phyloP scores from a whole-genome alignment of 169 alveolate genomes.

The Plasmodium falciparum region DNA sequence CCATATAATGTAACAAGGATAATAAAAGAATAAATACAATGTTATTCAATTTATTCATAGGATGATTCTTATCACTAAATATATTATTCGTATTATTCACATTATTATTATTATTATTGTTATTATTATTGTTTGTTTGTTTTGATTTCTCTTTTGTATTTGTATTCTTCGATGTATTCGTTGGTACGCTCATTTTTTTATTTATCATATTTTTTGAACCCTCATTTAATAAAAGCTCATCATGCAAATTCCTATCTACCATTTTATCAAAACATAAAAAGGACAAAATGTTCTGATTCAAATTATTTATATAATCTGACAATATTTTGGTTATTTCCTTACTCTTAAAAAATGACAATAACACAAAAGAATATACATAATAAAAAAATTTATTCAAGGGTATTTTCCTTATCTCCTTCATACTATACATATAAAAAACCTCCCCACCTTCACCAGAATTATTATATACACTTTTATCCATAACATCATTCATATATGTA shows the following conservation, averaged over 20 bases:
- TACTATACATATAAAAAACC: conserved; percentile 46
- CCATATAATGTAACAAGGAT: conserved; percentile 32
- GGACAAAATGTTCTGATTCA: conserved; percentile 16
- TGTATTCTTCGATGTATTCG: not conserved
- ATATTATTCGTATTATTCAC: not conserved
- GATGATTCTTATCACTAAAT: too few relatives aligned
- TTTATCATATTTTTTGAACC: not conserved
- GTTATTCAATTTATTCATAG: conserved; percentile 25
- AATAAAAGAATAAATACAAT: conserved; percentile 15
- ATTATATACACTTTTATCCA: conserved; percentile 46
- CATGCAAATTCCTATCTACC: conserved; percentile 1
- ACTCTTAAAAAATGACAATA: conserved; percentile 12
- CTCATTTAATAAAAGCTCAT: not conserved
- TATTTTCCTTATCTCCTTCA: conserved; percentile 51
- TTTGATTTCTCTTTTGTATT: not conserved
- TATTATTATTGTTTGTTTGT: not conserved
- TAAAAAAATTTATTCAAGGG: conserved; percentile 54
- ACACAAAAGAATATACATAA: conserved; percentile 61
- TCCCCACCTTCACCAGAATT: not conserved
- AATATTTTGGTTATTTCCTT: conserved; percentile 16
- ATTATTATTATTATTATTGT: not conserved
- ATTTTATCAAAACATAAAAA: conserved; percentile 48
- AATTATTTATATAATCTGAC: conserved; percentile 17
- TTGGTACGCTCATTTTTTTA: not conserved
- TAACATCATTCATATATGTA: conserved; percentile 19